Percentiles rank a stretch among this genome's conserved stretches.
phyloP scores from a whole-genome alignment of 2,329 filamentous ascomycete genomes.

The Sporothrix inflata region DNA sequence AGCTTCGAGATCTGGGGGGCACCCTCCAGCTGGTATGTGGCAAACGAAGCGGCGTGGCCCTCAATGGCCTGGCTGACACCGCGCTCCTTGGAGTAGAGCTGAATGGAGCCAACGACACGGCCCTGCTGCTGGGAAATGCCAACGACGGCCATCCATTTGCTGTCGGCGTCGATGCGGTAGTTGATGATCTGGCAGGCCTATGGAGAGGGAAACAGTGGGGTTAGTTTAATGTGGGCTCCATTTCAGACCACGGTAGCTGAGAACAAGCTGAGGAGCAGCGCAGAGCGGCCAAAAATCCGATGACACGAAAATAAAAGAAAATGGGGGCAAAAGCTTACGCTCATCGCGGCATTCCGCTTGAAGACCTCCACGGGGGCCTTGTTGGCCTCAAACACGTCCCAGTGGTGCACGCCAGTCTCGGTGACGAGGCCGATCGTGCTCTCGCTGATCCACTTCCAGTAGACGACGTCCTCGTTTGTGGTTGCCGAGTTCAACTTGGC shows the following conservation, averaged over 20 bases:
- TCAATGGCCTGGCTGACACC: conserved; percentile 98
- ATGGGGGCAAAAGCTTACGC: conserved; percentile 57
- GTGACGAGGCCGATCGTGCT: conserved; percentile 87
- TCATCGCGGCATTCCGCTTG: conserved; percentile 88
- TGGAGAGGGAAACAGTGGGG: background rate
- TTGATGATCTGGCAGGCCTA: conserved; percentile 98
- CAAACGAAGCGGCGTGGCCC: conserved; percentile 94
- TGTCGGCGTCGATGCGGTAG: conserved; percentile 92
- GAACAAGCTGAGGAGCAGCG: background rate
- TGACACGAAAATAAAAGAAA: conserved; percentile 21
- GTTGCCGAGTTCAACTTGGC: conserved; percentile 94
- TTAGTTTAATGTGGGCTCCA: background rate
- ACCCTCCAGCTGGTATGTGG: conserved; percentile 83
- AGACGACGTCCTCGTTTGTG: conserved; percentile 96
- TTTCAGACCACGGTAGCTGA: background rate
- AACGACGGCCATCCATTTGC: conserved; percentile 98
- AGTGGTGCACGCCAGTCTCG: conserved; percentile 90
- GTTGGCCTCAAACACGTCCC: conserved; percentile 88
- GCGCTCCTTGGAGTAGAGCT: conserved; percentile 93
- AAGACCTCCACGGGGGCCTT: conserved; percentile 89
- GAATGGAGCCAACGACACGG: conserved; percentile 93
- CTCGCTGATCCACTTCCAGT: conserved; percentile 99
- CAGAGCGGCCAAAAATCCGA: background rate
- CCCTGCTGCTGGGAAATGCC: conserved; percentile 93
- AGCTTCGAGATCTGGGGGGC: conserved; percentile 90